phyloP scores from a whole-genome alignment of 768 basidiomycete species.

The Leccinum barrowsii region DNA sequence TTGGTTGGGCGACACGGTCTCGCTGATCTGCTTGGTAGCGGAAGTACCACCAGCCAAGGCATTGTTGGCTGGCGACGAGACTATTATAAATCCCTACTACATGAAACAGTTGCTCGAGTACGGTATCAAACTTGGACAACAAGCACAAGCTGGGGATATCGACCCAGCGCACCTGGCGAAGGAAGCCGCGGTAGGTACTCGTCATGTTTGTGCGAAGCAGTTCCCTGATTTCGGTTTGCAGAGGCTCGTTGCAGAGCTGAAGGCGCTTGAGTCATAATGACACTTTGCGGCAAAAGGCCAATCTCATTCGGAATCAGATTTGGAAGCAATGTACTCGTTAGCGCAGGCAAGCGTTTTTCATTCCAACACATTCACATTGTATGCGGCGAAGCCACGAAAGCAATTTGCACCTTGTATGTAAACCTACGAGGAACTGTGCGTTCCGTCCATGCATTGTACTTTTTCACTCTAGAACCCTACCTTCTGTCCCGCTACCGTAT shows the following conservation, averaged over 20 bases:
- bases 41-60: conserved; percentile 29
- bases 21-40: conserved; percentile 16
- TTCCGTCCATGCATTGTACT: conserved; percentile 24
- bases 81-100: conserved; percentile 74
- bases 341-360: conserved; percentile 19
- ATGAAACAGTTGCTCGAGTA: conserved; percentile 74
- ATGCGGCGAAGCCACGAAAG: conserved; percentile 24
- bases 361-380: conserved; percentile 26
- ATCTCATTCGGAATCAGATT: conserved; percentile 11
- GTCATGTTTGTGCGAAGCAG: background rate
- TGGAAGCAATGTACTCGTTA: conserved; percentile 28
- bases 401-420: conserved; percentile 31
- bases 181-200: conserved; percentile 53
- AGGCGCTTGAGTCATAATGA: conserved; percentile 41
- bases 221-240: conserved; percentile 22
- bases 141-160: conserved; percentile 37
- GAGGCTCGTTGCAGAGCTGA: conserved; percentile 66
- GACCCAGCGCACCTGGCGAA: conserved; percentile 45
- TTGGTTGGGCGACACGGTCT: background rate
- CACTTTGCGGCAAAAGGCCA: conserved; percentile 1
- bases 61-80: conserved; percentile 49
- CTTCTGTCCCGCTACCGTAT: conserved; percentile 17
- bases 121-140: conserved; percentile 58
- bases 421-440: conserved; percentile 19
- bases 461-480: conserved; percentile 18